Base-by-base conservation (phyloP, 345 rosid genomes). In the Dimocarpus longan region DNA sequence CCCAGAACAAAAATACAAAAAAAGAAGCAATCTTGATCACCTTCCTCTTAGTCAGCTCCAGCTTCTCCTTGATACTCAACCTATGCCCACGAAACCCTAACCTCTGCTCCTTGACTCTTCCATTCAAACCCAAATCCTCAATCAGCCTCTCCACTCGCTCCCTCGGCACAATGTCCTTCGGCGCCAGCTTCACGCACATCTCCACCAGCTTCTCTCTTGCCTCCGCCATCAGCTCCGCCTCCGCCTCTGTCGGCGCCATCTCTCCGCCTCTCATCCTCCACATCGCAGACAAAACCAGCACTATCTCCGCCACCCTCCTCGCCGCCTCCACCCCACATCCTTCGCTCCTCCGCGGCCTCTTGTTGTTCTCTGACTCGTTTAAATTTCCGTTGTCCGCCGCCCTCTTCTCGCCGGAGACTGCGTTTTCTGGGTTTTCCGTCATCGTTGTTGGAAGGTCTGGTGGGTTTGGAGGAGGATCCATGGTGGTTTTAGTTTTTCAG, bases 121-220 rank as follows among this genome's bases (percentile, higher is more conserved):
- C 81, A 82, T 90, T 89, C 40, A 95, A 89, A 78, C 98, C 96
- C 71, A 95, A 80, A 87, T 95, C 98, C 78, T 95, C 95, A 85
- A 92, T 86, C 80, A 95, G 85, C 50, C 80, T 78, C 79, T 80
- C 91, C 67, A 92, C 79, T n/a, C 87, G 87, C 62, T 89, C 93
- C n/a, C 83, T 76, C 15, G 72, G 74, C 21, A 92, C 89, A 26
- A 93, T 86, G 81, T 95, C 98, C 76, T 77, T 88, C 6, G 98
- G 98, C 8, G 84, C 66, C 66, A 92, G 80, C 40, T 77, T 87
- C 26, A 71, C 86, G 28, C 95, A 93, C 77, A 89, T 83, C 26
- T 66, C 87, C 7, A 86, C 94, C 78, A 95, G 72, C 76, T 83
- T 89, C 77, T 85, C 90, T 85, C 91, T 90, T 28, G 98, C 98